Percentiles rank a stretch among this genome's conserved stretches.
Evolutionary conservation across 495 filamentous ascomycete genomes (phyloP).

Genomic region (Daldinia loculata): DNA sequence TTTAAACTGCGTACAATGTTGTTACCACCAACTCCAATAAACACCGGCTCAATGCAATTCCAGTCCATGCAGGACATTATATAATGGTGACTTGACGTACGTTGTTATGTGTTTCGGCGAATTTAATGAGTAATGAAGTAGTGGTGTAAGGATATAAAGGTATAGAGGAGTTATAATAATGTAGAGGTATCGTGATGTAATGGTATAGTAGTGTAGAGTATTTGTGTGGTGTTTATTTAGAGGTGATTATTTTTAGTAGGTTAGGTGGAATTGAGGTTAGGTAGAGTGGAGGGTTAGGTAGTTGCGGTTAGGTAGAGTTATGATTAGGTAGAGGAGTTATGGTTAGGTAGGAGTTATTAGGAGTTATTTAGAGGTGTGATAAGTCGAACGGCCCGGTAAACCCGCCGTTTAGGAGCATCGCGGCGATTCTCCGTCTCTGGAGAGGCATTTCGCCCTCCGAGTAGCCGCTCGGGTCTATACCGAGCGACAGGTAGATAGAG

Average conservation of each 20-base stretch:
- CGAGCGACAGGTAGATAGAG: conserved; percentile 72
- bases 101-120: background rate
- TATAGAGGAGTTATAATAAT: background rate
- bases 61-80: conserved; percentile 2
- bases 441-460: conserved; percentile 62
- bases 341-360: background rate
- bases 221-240: background rate
- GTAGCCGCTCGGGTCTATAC: conserved; percentile 69
- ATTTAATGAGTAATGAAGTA: background rate
- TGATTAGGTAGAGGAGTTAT: no score
- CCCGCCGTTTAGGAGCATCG: conserved; percentile 72
- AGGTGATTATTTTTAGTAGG: background rate
- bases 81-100: background rate
- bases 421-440: conserved; percentile 71
- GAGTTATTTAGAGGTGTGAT: conserved; percentile 41
- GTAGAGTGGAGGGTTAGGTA: background rate
- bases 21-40: conserved; percentile 14
- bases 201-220: background rate
- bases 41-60: conserved; percentile 23
- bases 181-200: background rate
- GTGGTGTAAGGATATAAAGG: background rate
- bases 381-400: conserved; percentile 60
- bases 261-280: background rate
- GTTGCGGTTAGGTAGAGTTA: background rate
- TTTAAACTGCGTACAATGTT: background rate